phyloP scores from a whole-genome alignment of 495 filamentous ascomycete species.

The Aspergillus leporis region DNA sequence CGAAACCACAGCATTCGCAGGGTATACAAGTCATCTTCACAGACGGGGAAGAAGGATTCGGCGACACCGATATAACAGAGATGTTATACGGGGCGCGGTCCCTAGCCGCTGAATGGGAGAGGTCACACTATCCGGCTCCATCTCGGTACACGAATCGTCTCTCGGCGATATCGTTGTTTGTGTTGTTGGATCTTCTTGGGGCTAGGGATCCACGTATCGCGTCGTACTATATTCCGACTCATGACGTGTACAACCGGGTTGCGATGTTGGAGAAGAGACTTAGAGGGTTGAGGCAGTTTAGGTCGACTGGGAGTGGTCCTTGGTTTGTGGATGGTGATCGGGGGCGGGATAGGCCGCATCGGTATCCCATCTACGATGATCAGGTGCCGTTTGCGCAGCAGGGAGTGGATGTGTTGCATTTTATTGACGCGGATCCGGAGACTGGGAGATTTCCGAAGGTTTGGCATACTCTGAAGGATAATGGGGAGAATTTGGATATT shows the following conservation, averaged over 20 bases:
- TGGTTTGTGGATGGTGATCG: neutral
- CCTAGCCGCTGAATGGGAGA: neutral
- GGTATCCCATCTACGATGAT: neutral
- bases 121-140: neutral
- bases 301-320: neutral
- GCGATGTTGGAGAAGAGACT: neutral
- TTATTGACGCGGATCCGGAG: neutral
- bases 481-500: conserved; percentile 1
- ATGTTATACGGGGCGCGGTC: neutral
- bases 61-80: neutral
- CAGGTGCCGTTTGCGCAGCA: neutral
- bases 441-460: neutral
- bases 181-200: conserved; percentile 1
- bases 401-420: neutral
- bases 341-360: neutral
- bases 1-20: neutral
- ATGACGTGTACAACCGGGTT: neutral
- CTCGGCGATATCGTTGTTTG: neutral
- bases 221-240: neutral
- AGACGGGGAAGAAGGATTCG: neutral
- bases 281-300: neutral
- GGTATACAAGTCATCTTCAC: conserved; percentile 6
- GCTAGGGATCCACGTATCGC: neutral
- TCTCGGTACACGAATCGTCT: neutral
- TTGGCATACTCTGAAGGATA: conserved; percentile 4